These are phyloP conservation scores for Ophiostoma australiae DNA, from an alignment of 2,329 filamentous ascomycete species.

Conservation along the genomic window DNA sequence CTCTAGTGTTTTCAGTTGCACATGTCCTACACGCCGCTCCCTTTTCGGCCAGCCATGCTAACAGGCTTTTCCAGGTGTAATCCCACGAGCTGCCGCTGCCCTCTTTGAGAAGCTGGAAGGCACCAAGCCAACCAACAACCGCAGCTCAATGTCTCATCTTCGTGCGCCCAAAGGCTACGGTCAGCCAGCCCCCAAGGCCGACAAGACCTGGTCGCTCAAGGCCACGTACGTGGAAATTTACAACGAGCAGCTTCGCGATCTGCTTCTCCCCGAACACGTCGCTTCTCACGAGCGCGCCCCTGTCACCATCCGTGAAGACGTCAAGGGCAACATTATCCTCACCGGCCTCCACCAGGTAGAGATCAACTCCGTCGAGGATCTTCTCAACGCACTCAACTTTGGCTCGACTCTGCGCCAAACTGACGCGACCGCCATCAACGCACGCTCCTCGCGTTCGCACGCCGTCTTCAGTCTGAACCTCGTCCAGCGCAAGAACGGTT, in stretches of 20 bases:
- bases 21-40: constrained; percentile 1
- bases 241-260: constrained; percentile 89
- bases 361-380: constrained; percentile 86
- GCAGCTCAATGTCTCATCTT: constrained; percentile 69
- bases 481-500: constrained; percentile 70
- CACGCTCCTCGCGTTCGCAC: constrained; percentile 94
- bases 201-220: constrained; percentile 84
- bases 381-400: constrained; percentile 83
- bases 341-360: constrained; percentile 84
- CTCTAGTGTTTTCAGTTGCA: not conserved
- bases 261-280: constrained; percentile 72
- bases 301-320: constrained; percentile 91
- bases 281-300: constrained; percentile 64
- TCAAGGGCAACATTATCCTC: constrained; percentile 88
- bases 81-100: constrained; percentile 79
- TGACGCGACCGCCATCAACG: constrained; percentile 94
- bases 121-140: constrained; percentile 43
- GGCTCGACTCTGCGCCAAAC: constrained; percentile 94
- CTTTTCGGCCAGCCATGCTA: constrained; percentile 4
- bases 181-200: constrained; percentile 45
- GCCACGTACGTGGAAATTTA: constrained; percentile 97
- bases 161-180: constrained; percentile 77
- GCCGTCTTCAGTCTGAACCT: constrained; percentile 95
- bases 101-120: constrained; percentile 84
- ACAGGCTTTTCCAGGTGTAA: constrained; percentile 61